phyloP scores from a whole-genome alignment of 73 alveolate species.

The Paraurostyla sp. region DNA sequence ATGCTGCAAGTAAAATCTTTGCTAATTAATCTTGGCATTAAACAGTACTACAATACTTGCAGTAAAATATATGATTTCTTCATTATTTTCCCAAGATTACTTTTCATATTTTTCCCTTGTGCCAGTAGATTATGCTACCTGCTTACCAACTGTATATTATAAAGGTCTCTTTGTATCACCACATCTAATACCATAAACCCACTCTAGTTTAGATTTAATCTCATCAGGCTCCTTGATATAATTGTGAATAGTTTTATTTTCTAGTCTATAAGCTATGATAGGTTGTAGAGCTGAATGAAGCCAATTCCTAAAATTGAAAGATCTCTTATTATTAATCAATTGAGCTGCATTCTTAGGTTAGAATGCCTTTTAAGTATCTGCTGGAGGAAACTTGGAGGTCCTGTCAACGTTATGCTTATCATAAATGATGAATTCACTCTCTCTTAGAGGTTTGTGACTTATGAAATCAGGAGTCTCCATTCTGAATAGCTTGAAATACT shows the following conservation, averaged over 20 bases:
- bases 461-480: slow-evolving; percentile 81
- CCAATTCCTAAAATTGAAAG: slow-evolving; percentile 70
- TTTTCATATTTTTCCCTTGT: slow-evolving; percentile 65
- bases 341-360: slow-evolving; percentile 32
- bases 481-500: slow-evolving; percentile 77
- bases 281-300: slow-evolving; percentile 71
- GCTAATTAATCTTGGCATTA: slow-evolving; percentile 86
- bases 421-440: slow-evolving; percentile 65
- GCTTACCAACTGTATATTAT: slow-evolving; percentile 82
- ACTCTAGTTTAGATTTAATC: slow-evolving; percentile 78
- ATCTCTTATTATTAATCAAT: slow-evolving; percentile 58
- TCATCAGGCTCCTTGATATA: slow-evolving; percentile 64
- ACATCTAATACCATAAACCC: slow-evolving; percentile 98
- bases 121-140: slow-evolving; percentile 76
- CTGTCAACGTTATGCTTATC: slow-evolving; percentile 67
- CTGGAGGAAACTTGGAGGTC: slow-evolving; percentile 64
- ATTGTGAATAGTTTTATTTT: slow-evolving; percentile 43
- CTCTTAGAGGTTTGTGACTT: slow-evolving; percentile 70
- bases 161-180: slow-evolving; percentile 91
- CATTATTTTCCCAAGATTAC: slow-evolving; percentile 64
- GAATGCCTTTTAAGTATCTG: slow-evolving; percentile 34
- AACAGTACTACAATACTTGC: slow-evolving; percentile 91
- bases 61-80: slow-evolving; percentile 88
- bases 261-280: slow-evolving; percentile 66
- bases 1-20: slow-evolving; percentile 93